Conservation (phyloP, 2,329 filamentous ascomycete genomes). For the Hymenoscyphus linearis region DNA sequence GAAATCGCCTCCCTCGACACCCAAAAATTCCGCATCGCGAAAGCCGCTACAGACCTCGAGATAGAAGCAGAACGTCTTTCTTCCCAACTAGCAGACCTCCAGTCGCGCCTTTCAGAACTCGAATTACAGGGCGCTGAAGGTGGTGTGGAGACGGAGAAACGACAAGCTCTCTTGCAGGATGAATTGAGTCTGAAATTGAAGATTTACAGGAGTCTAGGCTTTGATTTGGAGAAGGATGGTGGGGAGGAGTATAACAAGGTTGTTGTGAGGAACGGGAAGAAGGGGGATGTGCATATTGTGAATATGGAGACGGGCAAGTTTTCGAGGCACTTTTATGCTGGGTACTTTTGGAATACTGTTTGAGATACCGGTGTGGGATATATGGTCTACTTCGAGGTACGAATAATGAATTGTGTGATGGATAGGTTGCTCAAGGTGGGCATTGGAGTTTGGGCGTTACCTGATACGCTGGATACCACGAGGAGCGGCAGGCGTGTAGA, state of each 20-base stretch:
- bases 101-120: slow-evolving; percentile 70
- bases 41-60: slow-evolving; percentile 81
- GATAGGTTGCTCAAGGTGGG: background rate
- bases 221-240: slow-evolving; percentile 76
- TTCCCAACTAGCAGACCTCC: slow-evolving; percentile 69
- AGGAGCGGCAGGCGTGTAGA: background rate
- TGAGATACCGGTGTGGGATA: slow-evolving; percentile 36
- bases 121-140: slow-evolving; percentile 86
- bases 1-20: slow-evolving; percentile 85
- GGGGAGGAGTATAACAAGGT: slow-evolving; percentile 80
- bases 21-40: slow-evolving; percentile 91
- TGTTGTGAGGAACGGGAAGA: slow-evolving; percentile 75
- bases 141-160: slow-evolving; percentile 33
- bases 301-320: slow-evolving; percentile 85
- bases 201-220: slow-evolving; percentile 85
- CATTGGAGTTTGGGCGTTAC: slow-evolving; percentile 1
- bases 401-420: background rate
- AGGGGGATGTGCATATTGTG: slow-evolving; percentile 90
- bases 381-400: background rate
- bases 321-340: slow-evolving; percentile 85
- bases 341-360: slow-evolving; percentile 91
- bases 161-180: slow-evolving; percentile 49
- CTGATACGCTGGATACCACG: background rate
- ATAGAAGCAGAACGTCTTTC: slow-evolving; percentile 92
- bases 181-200: slow-evolving; percentile 72